Conservation (phyloP, 2,329 filamentous ascomycete species). For the Colletotrichum sp. region DNA sequence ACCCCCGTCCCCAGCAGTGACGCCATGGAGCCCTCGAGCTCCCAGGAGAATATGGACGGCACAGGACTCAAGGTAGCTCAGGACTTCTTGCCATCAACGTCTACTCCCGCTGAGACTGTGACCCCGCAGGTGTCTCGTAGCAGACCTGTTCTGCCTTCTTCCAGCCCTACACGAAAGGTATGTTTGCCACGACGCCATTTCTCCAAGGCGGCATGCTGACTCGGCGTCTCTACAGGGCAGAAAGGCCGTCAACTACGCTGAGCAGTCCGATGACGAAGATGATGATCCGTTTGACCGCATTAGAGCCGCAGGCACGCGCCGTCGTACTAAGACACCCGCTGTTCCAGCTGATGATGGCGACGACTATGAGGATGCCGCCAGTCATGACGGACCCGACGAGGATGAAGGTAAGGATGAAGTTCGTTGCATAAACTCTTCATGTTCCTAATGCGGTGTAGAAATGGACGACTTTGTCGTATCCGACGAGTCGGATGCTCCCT, state of each 20-base stretch:
- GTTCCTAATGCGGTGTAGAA: slow-evolving; percentile 42
- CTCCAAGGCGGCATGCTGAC: neutral
- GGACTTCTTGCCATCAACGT: slow-evolving; percentile 49
- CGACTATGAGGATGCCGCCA: slow-evolving; percentile 73
- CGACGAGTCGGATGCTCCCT: slow-evolving; percentile 78
- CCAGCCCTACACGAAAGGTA: slow-evolving; percentile 82
- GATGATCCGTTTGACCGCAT: slow-evolving; percentile 69
- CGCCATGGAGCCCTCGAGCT: slow-evolving; percentile 67
- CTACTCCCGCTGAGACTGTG: slow-evolving; percentile 44
- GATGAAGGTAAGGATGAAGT: slow-evolving; percentile 56
- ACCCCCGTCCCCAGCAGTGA: slow-evolving; percentile 87
- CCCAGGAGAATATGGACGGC: slow-evolving; percentile 65
- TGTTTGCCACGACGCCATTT: neutral
- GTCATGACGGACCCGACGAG: slow-evolving; percentile 62
- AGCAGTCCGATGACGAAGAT: slow-evolving; percentile 82
- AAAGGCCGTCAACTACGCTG: slow-evolving; percentile 77
- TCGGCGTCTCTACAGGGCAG: slow-evolving; percentile 41
- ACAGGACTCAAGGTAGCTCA: slow-evolving; percentile 54
- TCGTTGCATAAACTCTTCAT: neutral
- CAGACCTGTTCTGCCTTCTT: slow-evolving; percentile 52
- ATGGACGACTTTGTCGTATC: slow-evolving; percentile 88
- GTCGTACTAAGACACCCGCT: slow-evolving; percentile 54
- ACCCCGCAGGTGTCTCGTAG: slow-evolving; percentile 44
- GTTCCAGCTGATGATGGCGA: slow-evolving; percentile 68
- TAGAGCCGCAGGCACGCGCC: slow-evolving; percentile 41